These are phyloP conservation scores for Bipolaris oryzae DNA, from an alignment of 2,329 filamentous ascomycete species.

Conservation along the genomic window DNA sequence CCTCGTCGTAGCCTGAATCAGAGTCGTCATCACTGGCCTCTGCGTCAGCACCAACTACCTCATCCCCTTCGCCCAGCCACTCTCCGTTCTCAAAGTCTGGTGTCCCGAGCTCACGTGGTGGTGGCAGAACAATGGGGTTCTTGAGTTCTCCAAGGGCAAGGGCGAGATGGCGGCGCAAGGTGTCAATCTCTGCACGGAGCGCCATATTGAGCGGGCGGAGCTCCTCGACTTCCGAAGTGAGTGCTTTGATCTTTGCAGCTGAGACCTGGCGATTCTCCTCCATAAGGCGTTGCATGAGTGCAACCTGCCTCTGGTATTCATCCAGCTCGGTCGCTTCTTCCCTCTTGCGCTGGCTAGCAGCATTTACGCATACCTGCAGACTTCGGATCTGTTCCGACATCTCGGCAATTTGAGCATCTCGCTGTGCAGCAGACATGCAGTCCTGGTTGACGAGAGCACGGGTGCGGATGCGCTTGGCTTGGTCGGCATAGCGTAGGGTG, in stretches of 20 bases:
- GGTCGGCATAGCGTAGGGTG: conserved; percentile 94
- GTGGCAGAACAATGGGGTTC: conserved; percentile 79
- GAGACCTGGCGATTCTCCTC: conserved; percentile 89
- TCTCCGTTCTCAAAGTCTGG: conserved; percentile 43
- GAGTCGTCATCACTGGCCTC: conserved; percentile 47
- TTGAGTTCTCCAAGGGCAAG: conserved; percentile 84
- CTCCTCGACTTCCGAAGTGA: conserved; percentile 62
- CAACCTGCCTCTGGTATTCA: conserved; percentile 91
- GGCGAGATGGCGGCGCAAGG: conserved; percentile 82
- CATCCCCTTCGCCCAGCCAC: conserved; percentile 36
- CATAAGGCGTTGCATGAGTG: conserved; percentile 92
- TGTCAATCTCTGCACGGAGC: conserved; percentile 74
- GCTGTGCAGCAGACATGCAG: conserved; percentile 86
- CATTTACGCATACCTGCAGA: conserved; percentile 75
- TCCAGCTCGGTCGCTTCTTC: conserved; percentile 86
- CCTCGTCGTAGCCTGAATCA: conserved; percentile 65
- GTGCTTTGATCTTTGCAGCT: conserved; percentile 89
- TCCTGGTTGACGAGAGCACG: conserved; percentile 95
- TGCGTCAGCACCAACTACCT: conserved; percentile 41
- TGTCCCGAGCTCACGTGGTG: conserved; percentile 34
- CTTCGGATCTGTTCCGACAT: conserved; percentile 94
- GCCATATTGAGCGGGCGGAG: conserved; percentile 62
- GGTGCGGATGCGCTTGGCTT: conserved; percentile 96
- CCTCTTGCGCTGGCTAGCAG: conserved; percentile 68
- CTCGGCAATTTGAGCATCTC: conserved; percentile 89